Conservation (phyloP, 31 red algal species). For the Bonnemaisonia californica region DNA sequence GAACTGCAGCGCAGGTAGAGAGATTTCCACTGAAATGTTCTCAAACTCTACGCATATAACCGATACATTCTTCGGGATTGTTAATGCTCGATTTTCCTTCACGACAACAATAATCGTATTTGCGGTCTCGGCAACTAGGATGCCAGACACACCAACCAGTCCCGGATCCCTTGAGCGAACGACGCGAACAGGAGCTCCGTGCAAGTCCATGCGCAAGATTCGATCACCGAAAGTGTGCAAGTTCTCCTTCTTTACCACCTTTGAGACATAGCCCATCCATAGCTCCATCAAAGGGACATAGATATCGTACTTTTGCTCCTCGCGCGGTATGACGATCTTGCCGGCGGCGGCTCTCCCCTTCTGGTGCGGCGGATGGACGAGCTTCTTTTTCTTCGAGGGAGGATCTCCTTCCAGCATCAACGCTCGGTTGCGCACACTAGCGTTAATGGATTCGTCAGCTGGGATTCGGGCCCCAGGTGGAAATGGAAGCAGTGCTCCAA, state of each 20-base stretch:
- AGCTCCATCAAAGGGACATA: constrained; percentile 22
- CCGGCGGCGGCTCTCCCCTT: background rate
- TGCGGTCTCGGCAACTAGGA: constrained; percentile 61
- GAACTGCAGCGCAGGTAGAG: constrained; percentile 31
- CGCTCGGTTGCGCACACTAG: background rate
- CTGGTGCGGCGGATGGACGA: too few species aligned
- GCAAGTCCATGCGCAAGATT: constrained; percentile 61
- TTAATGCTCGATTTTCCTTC: constrained; percentile 27
- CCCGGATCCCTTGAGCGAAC: constrained; percentile 48
- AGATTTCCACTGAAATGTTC: constrained; percentile 32
- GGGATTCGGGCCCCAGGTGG: background rate
- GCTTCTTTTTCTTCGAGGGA: background rate
- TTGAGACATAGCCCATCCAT: constrained; percentile 48
- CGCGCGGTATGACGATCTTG: background rate
- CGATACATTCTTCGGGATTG: constrained; percentile 53
- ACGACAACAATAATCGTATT: constrained; percentile 61
- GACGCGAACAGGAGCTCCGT: constrained; percentile 42
- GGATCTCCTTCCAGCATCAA: background rate
- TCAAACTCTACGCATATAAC: constrained; percentile 23
- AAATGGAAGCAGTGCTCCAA: background rate
- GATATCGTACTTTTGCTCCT: constrained; percentile 22
- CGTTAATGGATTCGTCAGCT: background rate
- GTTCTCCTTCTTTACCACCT: background rate
- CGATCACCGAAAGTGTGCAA: constrained; percentile 31
- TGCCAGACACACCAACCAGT: constrained; percentile 42